Percentiles rank a stretch among this genome's conserved stretches.
phyloP scores from a whole-genome alignment of 2,329 filamentous ascomycete genomes.

The Fusarium domesticum region DNA sequence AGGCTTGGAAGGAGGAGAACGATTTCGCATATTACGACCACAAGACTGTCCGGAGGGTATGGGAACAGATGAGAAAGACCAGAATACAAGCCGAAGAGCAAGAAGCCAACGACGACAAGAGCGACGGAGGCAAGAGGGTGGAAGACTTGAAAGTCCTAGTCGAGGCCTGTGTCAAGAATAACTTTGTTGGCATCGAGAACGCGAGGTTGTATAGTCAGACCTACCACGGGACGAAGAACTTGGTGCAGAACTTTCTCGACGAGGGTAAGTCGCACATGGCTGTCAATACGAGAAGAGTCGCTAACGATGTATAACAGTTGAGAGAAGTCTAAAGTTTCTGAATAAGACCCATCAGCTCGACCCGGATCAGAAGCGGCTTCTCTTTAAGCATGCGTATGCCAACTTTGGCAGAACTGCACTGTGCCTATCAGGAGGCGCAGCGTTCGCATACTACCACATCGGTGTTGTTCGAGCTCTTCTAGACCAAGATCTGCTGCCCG shows the following conservation, averaged over 20 bases:
- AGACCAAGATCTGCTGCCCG: conserved; percentile 79
- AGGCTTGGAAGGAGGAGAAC: conserved; percentile 74
- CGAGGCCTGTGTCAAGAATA: conserved; percentile 94
- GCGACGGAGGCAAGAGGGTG: conserved; percentile 49
- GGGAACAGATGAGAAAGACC: conserved; percentile 68
- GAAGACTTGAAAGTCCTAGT: conserved; percentile 75
- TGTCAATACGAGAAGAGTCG: not conserved
- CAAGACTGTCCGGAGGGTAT: conserved; percentile 74
- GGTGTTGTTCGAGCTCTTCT: conserved; percentile 87
- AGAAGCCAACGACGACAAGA: conserved; percentile 39
- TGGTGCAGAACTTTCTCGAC: conserved; percentile 87
- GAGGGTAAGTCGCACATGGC: conserved; percentile 55
- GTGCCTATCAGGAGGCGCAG: conserved; percentile 88
- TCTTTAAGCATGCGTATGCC: conserved; percentile 85
- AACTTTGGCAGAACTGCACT: conserved; percentile 92
- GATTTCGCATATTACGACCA: conserved; percentile 84
- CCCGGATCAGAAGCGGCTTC: conserved; percentile 68
- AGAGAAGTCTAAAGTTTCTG: conserved; percentile 60
- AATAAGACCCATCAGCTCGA: conserved; percentile 64
- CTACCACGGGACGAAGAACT: conserved; percentile 94
- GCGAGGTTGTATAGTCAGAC: conserved; percentile 93
- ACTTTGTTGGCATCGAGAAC: conserved; percentile 94
- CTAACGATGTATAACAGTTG: not conserved
- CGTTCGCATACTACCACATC: conserved; percentile 96
- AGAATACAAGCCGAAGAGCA: conserved; percentile 58